Evolutionary conservation across 352 stramenopile species (phyloP).

Genomic region (Phytophthora podocarpi): DNA sequence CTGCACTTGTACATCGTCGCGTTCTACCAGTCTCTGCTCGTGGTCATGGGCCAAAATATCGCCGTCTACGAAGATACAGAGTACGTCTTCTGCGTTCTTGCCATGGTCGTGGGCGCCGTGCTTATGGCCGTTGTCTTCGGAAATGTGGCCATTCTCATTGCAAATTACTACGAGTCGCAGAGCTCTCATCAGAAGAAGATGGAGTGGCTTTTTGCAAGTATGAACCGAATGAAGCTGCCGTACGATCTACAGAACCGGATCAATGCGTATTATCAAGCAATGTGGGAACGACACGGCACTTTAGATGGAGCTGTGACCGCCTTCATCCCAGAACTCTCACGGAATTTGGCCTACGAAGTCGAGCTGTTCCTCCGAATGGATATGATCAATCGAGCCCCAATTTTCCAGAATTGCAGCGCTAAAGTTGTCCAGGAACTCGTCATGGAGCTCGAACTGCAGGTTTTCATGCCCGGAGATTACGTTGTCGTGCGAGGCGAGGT

Average conservation of each 20-base stretch:
- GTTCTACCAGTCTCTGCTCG: constrained; percentile 71
- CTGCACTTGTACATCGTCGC: constrained; percentile 64
- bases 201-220: constrained; percentile 86
- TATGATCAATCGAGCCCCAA: constrained; percentile 88
- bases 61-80: constrained; percentile 67
- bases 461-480: constrained; percentile 89
- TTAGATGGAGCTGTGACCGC: constrained; percentile 75
- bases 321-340: constrained; percentile 81
- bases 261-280: constrained; percentile 86
- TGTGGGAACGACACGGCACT: constrained; percentile 86
- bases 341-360: constrained; percentile 85
- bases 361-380: constrained; percentile 85
- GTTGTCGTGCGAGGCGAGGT: constrained; percentile 82
- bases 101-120: constrained; percentile 76
- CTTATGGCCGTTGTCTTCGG: constrained; percentile 89
- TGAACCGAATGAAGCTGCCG: constrained; percentile 82
- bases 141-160: constrained; percentile 85
- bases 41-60: constrained; percentile 85
- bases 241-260: constrained; percentile 83
- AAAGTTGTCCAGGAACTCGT: constrained; percentile 88
- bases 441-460: constrained; percentile 80
- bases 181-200: constrained; percentile 89
- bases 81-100: constrained; percentile 73
- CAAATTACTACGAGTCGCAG: constrained; percentile 87
- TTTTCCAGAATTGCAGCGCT: constrained; percentile 81